These are phyloP conservation scores for Pseudopithomyces chartarum DNA, from an alignment of 2,329 filamentous ascomycete species.

Conservation along the genomic window DNA sequence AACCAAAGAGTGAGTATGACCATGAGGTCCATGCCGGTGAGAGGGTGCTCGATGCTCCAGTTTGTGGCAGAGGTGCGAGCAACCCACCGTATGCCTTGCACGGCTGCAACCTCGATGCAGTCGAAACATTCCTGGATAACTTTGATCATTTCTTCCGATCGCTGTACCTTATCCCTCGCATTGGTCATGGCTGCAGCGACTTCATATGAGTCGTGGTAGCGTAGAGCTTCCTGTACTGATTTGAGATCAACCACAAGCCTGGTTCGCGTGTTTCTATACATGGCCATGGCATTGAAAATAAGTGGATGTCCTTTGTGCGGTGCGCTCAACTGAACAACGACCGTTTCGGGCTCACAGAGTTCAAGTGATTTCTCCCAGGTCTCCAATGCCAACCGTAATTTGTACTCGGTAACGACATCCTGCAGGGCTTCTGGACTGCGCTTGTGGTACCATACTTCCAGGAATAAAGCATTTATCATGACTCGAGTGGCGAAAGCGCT, in stretches of 20 bases:
- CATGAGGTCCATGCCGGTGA: constrained; percentile 96
- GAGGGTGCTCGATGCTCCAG: constrained; percentile 97
- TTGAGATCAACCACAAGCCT: constrained; percentile 95
- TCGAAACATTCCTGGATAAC: constrained; percentile 98
- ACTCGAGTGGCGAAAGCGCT: constrained; percentile 96
- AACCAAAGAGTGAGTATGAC: constrained; percentile 98
- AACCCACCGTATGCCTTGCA: constrained; percentile 96
- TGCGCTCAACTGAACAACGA: constrained; percentile 86
- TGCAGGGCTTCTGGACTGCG: constrained; percentile 96
- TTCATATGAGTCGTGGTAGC: constrained; percentile 96
- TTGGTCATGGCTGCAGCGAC: constrained; percentile 96
- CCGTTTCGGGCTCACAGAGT: constrained; percentile 87
- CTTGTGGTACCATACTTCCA: constrained; percentile 99
- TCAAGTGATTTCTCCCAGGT: constrained; percentile 99
- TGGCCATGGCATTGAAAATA: constrained; percentile 97
- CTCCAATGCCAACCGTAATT: constrained; percentile 90
- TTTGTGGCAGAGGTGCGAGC: constrained; percentile 97
- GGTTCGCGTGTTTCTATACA: constrained; percentile 92
- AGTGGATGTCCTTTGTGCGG: constrained; percentile 95
- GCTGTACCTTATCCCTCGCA: constrained; percentile 90
- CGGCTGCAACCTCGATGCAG: constrained; percentile 93
- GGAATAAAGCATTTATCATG: constrained; percentile 98
- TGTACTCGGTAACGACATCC: constrained; percentile 97
- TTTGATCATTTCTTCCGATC: constrained; percentile 96
- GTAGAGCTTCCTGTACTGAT: constrained; percentile 91